These are phyloP conservation scores for Wallacemonas sp. DNA, from an alignment of 208 protist species.

Conservation along the genomic window DNA sequence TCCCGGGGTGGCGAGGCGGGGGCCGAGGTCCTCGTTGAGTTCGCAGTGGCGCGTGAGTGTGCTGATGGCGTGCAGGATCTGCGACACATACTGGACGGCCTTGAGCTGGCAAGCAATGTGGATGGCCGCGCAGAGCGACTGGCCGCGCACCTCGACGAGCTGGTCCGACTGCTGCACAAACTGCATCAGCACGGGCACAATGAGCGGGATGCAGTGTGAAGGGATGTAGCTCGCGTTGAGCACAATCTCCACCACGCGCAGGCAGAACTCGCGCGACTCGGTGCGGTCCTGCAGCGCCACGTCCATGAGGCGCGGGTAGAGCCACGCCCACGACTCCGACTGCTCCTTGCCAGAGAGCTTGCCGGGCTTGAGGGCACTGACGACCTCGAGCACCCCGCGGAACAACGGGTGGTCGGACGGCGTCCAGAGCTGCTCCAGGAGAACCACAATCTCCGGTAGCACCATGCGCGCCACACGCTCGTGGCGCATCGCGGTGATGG, in stretches of 20 bases:
- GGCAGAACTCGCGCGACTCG: conserved; percentile 83
- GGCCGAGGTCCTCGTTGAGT: conserved; percentile 76
- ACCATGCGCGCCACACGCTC: conserved; percentile 83
- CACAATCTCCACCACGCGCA: conserved; percentile 89
- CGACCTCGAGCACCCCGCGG: conserved; percentile 82
- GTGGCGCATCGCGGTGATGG: conserved; percentile 80
- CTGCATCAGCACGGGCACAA: conserved; percentile 86
- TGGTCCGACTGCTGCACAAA: conserved; percentile 87
- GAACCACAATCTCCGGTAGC: conserved; percentile 88
- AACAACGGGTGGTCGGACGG: conserved; percentile 82
- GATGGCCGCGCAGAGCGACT: conserved; percentile 81
- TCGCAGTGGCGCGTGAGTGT: conserved; percentile 88
- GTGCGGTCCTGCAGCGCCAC: conserved; percentile 87
- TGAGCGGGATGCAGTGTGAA: conserved; percentile 85
- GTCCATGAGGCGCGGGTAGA: conserved; percentile 90
- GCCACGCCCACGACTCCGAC: conserved; percentile 88
- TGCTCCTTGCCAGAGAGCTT: conserved; percentile 91
- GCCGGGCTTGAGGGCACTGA: conserved; percentile 87
- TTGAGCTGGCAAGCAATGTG: conserved; percentile 91
- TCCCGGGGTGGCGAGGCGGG: conserved; percentile 72
- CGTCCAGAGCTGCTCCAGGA: conserved; percentile 88
- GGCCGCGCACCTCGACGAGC: conserved; percentile 81
- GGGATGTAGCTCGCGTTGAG: conserved; percentile 89
- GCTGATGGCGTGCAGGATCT: conserved; percentile 78
- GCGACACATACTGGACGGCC: conserved; percentile 82